Base-by-base conservation (phyloP, 768 basidiomycete species). In the Calocybe cyanea region DNA sequence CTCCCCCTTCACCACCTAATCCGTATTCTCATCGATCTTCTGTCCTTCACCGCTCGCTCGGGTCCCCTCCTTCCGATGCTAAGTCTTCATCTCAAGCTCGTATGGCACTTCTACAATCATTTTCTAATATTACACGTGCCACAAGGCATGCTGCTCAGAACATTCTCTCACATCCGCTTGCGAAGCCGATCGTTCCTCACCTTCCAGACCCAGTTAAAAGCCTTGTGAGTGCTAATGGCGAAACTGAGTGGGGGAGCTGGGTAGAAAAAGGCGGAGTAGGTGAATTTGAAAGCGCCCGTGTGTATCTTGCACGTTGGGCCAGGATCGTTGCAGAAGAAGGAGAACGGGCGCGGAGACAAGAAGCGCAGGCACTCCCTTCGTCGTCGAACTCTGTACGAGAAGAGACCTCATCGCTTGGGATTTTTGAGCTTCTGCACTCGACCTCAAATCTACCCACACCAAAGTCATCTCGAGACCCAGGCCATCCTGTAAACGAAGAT, bases 271-370 rank as follows among this genome's bases (percentile, higher is more conserved):
- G 90, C 25, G 88, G 92, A 0, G 89, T 96, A 2, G 92, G 92
- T 5, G 93, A 96, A 62, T 98, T 95, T 62, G 96, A 98, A 66
- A 89, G 89, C 49, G 96, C 96, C 0, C 76, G 94, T 4, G 90
- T 98, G 6, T 98, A 98, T 63, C 79, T 99, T 7, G 96, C 96
- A 8, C 76, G 91, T 24, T 99, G 96, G 96, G 96, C 96, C 3
- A 76, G 94, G 40, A 87, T 92, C 48, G 96, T 98, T 1, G 96
- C 96, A 1, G 96, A 99, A 64, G 96, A 98, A 62, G 96, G 96
- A 14, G 96, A 99, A 63, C 77, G 91, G 13, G 83, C 92, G 4
- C 76, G 96, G 34, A 68, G 83, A 52, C 76, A 78, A 35, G 96
- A 99, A 63, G 81, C 87, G 0, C 85, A 86, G 59, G 71, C 77